Evolutionary conservation across 495 filamentous ascomycete genomes (phyloP).

Genomic region (Halenospora varia): DNA sequence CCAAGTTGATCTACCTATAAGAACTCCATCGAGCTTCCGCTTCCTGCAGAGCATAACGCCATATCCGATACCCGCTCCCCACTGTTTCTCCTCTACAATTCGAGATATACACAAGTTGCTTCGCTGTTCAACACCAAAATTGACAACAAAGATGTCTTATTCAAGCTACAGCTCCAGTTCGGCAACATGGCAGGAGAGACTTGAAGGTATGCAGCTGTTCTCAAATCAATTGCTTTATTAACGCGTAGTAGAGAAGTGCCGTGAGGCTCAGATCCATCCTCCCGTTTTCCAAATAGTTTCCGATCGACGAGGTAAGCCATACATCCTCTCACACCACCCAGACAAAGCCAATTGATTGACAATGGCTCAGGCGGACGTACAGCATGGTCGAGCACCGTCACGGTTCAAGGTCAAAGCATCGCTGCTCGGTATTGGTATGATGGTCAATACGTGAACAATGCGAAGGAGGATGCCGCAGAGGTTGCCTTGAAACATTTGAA

Average conservation of each 20-base stretch:
- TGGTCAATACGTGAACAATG: constrained; percentile 79
- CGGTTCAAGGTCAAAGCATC: constrained; percentile 49
- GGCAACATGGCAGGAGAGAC: constrained; percentile 46
- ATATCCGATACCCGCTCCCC: constrained; percentile 21
- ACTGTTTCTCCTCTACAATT: constrained; percentile 17
- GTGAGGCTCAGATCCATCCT: constrained; percentile 42
- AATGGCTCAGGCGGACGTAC: constrained; percentile 71
- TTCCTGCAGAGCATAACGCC: constrained; percentile 28
- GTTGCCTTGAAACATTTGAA: constrained; percentile 54
- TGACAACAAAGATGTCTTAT: constrained; percentile 19
- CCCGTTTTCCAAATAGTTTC: constrained; percentile 71
- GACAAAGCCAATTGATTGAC: constrained; percentile 16
- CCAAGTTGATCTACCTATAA: constrained; percentile 16
- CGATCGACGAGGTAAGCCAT: constrained; percentile 67
- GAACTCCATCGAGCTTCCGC: constrained; percentile 19
- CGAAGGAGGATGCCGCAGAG: constrained; percentile 87
- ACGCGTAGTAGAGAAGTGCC: constrained; percentile 54
- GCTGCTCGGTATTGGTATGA: constrained; percentile 87
- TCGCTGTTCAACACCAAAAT: background rate
- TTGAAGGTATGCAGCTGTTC: constrained; percentile 39
- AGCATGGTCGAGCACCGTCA: constrained; percentile 79
- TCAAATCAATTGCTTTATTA: constrained; percentile 10
- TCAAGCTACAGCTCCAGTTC: constrained; percentile 15
- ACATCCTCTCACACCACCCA: background rate
- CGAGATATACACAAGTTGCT: constrained; percentile 12